Evolutionary conservation across 1,284 basidiomycete genomes (phyloP).

Genomic region (Agaricales sp.): DNA sequence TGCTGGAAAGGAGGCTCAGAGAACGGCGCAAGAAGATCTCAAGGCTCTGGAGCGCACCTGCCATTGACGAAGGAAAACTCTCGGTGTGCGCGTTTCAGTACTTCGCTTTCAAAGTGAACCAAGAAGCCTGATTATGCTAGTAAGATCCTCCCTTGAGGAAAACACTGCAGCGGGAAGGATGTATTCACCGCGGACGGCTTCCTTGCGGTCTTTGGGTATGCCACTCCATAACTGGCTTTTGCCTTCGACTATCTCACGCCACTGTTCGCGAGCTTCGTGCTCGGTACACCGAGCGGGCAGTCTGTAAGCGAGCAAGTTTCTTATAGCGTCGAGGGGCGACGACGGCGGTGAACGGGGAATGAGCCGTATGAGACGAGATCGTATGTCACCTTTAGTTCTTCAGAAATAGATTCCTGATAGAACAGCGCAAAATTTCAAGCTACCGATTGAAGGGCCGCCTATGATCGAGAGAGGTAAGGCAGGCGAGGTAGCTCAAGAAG

Average conservation of each 20-base stretch:
- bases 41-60: slow-evolving; percentile 33
- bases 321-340: slow-evolving; percentile 62
- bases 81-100: slow-evolving; percentile 83
- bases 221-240: slow-evolving; percentile 77
- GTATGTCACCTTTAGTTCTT: slow-evolving; percentile 57
- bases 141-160: slow-evolving; percentile 1
- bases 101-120: slow-evolving; percentile 83
- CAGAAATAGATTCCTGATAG: too few species aligned
- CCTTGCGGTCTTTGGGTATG: slow-evolving; percentile 88
- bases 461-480: neutral
- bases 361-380: slow-evolving; percentile 72
- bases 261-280: slow-evolving; percentile 76
- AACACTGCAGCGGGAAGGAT: neutral
- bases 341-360: slow-evolving; percentile 54
- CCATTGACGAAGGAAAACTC: slow-evolving; percentile 86
- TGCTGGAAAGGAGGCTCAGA: slow-evolving; percentile 25
- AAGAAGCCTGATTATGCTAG: slow-evolving; percentile 48
- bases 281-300: slow-evolving; percentile 62
- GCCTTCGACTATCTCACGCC: slow-evolving; percentile 92
- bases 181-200: slow-evolving; percentile 70
- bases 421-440: slow-evolving; percentile 6
- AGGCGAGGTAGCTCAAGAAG: neutral
- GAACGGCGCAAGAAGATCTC: neutral
- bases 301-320: slow-evolving; percentile 71
- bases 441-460: slow-evolving; percentile 67